phyloP scores from a whole-genome alignment of 1,284 basidiomycete species.

The Coniferiporia weirii region DNA sequence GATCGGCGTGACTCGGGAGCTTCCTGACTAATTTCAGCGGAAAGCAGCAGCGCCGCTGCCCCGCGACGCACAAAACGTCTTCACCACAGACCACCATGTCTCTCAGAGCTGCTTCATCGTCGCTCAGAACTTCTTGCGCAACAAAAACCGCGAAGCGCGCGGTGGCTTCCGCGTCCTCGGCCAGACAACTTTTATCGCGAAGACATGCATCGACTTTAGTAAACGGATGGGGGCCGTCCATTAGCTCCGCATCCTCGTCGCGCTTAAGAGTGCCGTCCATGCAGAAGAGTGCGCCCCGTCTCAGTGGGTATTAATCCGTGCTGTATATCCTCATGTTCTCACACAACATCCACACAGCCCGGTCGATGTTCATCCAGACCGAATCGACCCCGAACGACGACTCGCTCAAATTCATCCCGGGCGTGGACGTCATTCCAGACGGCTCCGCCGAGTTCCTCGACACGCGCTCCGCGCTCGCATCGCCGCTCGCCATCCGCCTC shows the following conservation, averaged over 20 bases:
- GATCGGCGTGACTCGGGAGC: background rate
- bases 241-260: constrained; percentile 14
- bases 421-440: constrained; percentile 79
- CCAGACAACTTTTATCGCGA: background rate
- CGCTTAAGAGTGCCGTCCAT: constrained; percentile 1
- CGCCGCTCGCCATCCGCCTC: constrained; percentile 88
- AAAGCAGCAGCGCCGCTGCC: background rate
- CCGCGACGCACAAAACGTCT: background rate
- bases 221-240: constrained; percentile 14
- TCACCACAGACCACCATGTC: constrained; percentile 13
- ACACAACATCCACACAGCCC: constrained; percentile 40
- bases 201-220: constrained; percentile 14
- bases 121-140: background rate
- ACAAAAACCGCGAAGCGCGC: background rate
- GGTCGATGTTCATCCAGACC: constrained; percentile 96
- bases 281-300: constrained; percentile 4
- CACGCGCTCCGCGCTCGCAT: constrained; percentile 74
- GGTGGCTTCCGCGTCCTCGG: background rate
- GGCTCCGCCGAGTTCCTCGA: constrained; percentile 95
- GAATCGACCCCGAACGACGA: constrained; percentile 97
- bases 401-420: constrained; percentile 97
- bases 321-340: background rate
- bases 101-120: constrained; percentile 10
- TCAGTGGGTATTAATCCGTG: background rate
- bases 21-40: background rate